Evolutionary conservation across 2,329 filamentous ascomycete species (phyloP).

Genomic region (Catunica adiposa): DNA sequence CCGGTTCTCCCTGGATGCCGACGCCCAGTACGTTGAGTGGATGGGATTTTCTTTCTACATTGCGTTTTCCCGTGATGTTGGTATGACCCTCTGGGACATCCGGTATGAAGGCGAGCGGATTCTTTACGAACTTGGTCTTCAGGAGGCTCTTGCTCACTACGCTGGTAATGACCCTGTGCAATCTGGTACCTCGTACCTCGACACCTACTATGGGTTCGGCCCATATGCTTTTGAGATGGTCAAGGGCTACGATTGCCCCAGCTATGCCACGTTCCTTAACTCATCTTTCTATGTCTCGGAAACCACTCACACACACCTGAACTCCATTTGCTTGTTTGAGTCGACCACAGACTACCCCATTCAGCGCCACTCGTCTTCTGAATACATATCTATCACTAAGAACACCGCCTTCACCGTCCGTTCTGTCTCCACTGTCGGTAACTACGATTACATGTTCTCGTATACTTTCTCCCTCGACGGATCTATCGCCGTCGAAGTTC

Average conservation of each 20-base stretch:
- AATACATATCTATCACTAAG: slow-evolving; percentile 19
- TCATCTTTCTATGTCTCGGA: slow-evolving; percentile 21
- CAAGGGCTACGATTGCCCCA: slow-evolving; percentile 28
- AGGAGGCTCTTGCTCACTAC: slow-evolving; percentile 37
- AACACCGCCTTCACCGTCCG: slow-evolving; percentile 19
- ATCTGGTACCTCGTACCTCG: slow-evolving; percentile 27
- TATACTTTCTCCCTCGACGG: slow-evolving; percentile 23
- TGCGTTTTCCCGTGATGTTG: slow-evolving; percentile 27
- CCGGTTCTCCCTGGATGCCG: slow-evolving; percentile 27
- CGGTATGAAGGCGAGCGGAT: slow-evolving; percentile 33
- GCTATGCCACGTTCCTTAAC: slow-evolving; percentile 23
- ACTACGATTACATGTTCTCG: slow-evolving; percentile 28
- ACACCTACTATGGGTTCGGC: slow-evolving; percentile 25
- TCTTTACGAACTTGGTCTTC: slow-evolving; percentile 35
- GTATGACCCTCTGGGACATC: slow-evolving; percentile 32
- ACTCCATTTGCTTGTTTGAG: slow-evolving; percentile 26
- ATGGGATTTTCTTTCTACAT: slow-evolving; percentile 38
- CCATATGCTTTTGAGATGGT: slow-evolving; percentile 23
- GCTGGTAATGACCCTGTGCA: slow-evolving; percentile 30
- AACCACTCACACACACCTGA: slow-evolving; percentile 19
- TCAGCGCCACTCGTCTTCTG: slow-evolving; percentile 21
- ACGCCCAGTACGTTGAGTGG: slow-evolving; percentile 33
- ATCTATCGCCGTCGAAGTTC: slow-evolving; percentile 24
- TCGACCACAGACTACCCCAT: slow-evolving; percentile 23
- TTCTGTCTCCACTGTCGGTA: slow-evolving; percentile 22